These are phyloP conservation scores for Coprinellus micaceus DNA, from an alignment of 768 basidiomycete species.

Conservation along the genomic window DNA sequence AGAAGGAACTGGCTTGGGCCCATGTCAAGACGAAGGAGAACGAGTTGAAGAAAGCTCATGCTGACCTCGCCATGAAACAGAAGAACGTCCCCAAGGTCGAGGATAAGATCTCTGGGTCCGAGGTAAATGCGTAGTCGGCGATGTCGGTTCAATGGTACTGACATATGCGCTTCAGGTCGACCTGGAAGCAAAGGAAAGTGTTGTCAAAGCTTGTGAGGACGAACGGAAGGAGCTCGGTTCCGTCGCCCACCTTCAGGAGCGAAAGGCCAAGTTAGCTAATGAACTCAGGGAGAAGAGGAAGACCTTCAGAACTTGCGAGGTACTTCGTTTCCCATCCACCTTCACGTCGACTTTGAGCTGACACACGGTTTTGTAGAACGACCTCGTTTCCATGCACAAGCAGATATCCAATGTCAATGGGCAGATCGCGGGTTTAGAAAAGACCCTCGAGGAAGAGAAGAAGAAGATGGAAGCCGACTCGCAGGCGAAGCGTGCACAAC, in stretches of 20 bases:
- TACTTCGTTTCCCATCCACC: no score
- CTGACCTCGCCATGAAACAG: conserved; percentile 32
- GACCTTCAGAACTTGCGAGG: conserved; percentile 41
- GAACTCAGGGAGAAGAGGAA: conserved; percentile 46
- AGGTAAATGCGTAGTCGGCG: conserved; percentile 23
- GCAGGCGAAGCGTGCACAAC: conserved; percentile 60
- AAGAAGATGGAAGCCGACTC: conserved; percentile 55
- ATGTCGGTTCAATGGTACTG: not conserved
- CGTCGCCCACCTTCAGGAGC: conserved; percentile 27
- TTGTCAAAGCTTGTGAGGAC: conserved; percentile 29
- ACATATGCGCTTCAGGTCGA: conserved; percentile 20
- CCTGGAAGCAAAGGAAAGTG: conserved; percentile 27
- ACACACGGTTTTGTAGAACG: not conserved
- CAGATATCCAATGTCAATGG: conserved; percentile 50
- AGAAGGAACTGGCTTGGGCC: conserved; percentile 85
- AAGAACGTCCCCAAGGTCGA: conserved; percentile 37
- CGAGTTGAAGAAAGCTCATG: conserved; percentile 41
- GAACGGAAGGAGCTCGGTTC: conserved; percentile 28
- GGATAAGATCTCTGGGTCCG: conserved; percentile 27
- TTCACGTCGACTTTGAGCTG: no score
- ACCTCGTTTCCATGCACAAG: conserved; percentile 29
- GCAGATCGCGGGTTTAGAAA: conserved; percentile 29
- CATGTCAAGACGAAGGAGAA: conserved; percentile 70
- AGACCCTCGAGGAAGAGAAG: conserved; percentile 38
- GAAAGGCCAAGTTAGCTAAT: conserved; percentile 44